Evolutionary conservation across 805 yeast genomes (phyloP).

Genomic region (Torulaspora delbrueckii): DNA sequence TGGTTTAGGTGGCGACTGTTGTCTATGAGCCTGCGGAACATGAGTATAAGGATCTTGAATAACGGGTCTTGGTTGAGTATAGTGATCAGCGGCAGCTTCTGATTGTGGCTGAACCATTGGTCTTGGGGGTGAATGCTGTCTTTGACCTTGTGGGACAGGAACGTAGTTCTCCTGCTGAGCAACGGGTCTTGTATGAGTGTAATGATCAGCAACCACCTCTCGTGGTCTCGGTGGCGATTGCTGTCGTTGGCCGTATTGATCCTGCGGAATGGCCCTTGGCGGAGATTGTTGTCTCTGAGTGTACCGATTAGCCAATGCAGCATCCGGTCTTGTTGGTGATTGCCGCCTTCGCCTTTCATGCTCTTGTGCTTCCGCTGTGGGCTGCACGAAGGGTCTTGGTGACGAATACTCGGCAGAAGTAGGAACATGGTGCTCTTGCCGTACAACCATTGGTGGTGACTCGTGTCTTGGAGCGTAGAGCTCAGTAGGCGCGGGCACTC

Average conservation of each 20-base stretch:
- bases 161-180: neutral
- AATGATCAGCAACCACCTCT: too few species aligned
- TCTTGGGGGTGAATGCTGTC: neutral
- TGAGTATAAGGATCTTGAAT: neutral
- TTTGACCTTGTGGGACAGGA: neutral
- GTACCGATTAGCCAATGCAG: too few species aligned
- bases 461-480: neutral
- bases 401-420: neutral
- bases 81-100: neutral
- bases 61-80: neutral
- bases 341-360: neutral
- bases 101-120: neutral
- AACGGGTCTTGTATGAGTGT: neutral
- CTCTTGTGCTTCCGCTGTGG: neutral
- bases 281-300: too few species aligned
- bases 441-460: neutral
- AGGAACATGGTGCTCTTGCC: too few species aligned
- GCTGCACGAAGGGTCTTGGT: neutral
- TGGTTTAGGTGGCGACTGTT: neutral
- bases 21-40: neutral
- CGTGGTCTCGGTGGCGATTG: neutral
- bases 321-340: neutral
- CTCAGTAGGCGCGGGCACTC: neutral
- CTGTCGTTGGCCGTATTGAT: neutral
- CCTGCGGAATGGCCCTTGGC: too few species aligned